Evolutionary conservation across 768 basidiomycete genomes (phyloP).

Genomic region (Postia placenta): DNA sequence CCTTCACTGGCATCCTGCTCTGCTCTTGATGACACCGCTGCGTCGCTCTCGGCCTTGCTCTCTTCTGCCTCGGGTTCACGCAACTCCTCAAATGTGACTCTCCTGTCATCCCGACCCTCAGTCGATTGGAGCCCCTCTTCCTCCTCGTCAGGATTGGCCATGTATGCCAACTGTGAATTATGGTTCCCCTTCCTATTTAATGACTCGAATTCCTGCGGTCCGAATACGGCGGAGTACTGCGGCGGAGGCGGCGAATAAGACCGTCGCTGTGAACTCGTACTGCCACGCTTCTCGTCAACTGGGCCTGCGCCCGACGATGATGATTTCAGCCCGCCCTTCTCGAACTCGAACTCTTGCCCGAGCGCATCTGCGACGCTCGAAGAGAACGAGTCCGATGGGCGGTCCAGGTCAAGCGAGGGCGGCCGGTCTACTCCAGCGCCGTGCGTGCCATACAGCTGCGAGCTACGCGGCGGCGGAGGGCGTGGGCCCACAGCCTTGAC

Average conservation of each 20-base stretch:
- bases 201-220: background rate
- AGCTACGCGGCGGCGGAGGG: constrained; percentile 12
- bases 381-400: constrained; percentile 25
- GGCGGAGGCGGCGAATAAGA: constrained; percentile 30
- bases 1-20: background rate
- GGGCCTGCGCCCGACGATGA: background rate
- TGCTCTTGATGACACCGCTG: background rate
- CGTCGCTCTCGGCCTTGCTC: background rate
- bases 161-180: constrained; percentile 21
- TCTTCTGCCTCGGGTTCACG: background rate
- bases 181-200: constrained; percentile 11
- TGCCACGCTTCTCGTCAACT: constrained; percentile 6
- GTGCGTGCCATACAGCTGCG: background rate
- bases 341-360: constrained; percentile 11
- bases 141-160: constrained; percentile 12
- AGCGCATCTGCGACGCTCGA: constrained; percentile 34
- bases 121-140: constrained; percentile 6
- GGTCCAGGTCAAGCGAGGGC: constrained; percentile 20
- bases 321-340: background rate
- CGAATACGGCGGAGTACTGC: constrained; percentile 11
- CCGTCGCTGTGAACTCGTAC: constrained; percentile 6
- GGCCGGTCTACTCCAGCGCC: constrained; percentile 21
- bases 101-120: constrained; percentile 19
- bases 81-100: constrained; percentile 32
- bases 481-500: constrained; percentile 32